Conservation (phyloP, 495 filamentous ascomycete species). For the Penicillium argentinense region DNA sequence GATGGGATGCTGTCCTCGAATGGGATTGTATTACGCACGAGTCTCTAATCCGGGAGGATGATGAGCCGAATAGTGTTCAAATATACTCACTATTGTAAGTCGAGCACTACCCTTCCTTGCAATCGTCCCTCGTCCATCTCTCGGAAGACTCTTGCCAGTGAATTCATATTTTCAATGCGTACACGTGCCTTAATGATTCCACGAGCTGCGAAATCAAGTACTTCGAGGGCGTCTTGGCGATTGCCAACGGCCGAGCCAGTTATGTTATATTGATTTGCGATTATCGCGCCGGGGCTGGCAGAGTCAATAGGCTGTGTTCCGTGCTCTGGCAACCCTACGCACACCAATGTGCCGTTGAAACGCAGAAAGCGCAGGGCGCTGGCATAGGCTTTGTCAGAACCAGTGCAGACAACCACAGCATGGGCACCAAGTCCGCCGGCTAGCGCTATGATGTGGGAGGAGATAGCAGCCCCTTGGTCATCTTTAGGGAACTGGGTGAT, state of each 20-base stretch:
- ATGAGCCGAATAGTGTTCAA: too few relatives aligned
- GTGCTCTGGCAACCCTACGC: slow-evolving; percentile 68
- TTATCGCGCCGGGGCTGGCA: slow-evolving; percentile 50
- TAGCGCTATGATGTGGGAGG: slow-evolving; percentile 54
- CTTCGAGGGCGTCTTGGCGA: slow-evolving; percentile 64
- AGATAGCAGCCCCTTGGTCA: slow-evolving; percentile 45
- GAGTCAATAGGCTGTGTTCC: slow-evolving; percentile 57
- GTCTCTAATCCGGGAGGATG: too few relatives aligned
- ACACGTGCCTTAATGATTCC: slow-evolving; percentile 62
- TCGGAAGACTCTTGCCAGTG: slow-evolving; percentile 59
- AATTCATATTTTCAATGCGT: slow-evolving; percentile 59
- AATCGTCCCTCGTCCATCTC: slow-evolving; percentile 58
- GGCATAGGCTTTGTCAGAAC: slow-evolving; percentile 65
- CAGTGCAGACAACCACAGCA: slow-evolving; percentile 63
- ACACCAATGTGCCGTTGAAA: slow-evolving; percentile 64
- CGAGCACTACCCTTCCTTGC: slow-evolving; percentile 58
- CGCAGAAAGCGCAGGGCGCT: slow-evolving; percentile 57
- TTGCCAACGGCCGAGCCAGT: slow-evolving; percentile 64
- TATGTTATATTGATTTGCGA: slow-evolving; percentile 55
- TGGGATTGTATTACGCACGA: too few relatives aligned
- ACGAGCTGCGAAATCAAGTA: slow-evolving; percentile 60
- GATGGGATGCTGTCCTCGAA: too few relatives aligned
- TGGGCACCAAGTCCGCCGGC: slow-evolving; percentile 62
- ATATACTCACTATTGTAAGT: too few relatives aligned
- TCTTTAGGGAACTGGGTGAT: slow-evolving; percentile 54